Evolutionary conservation across 495 filamentous ascomycete species (phyloP), one percentile per base, ranked within the genome.

Genomic region (Halenospora varia): DNA sequence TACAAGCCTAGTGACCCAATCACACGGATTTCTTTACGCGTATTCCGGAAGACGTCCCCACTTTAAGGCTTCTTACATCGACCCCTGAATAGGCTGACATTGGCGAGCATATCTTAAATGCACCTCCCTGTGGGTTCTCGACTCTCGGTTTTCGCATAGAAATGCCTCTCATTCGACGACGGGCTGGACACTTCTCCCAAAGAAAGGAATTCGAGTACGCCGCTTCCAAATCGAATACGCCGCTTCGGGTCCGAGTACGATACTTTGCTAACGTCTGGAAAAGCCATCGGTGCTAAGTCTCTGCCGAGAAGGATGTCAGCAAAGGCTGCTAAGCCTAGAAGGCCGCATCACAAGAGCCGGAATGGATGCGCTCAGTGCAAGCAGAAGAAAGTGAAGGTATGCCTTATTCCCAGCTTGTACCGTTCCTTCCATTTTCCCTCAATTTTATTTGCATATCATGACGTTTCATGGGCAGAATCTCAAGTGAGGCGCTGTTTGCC

Each of bases 271-370:
- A n/a, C n/a, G n/a, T n/a, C n/a, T n/a, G n/a, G n/a, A n/a, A n/a
- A n/a, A n/a, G n/a, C n/a, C n/a, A n/a, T n/a, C n/a, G n/a, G n/a
- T 35, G 17, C 19, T 9, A 46, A 17, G n/a, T 29, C 15, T 22
- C 10, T 17, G 22, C 10, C 19, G 19, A 25, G 11, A 13, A 23
- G 29, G 29, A 35, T 35, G 47, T 10, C 10, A 25, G 10, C 19
- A 6, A 9, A 11, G 9, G 8, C 44, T 6, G 19, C 66, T 0
- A 73, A 71, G 70, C 75, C 81, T 11, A 69, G 82, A 63, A 72
- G 80, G 65, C 79, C 79, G 18, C 82, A 86, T 65, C 83, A 82
- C 55, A 86, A 86, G 70, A 83, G 79, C 42, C 67, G 82, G 53
- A 73, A 75, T 39, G 82, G 82, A 20, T 86, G 82, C 57, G 65